A percentile compares a stretch with the other conserved stretches of the same genome.
phyloP scores from a whole-genome alignment of 345 rosid genomes.

The Euphorbia tirucalli region DNA sequence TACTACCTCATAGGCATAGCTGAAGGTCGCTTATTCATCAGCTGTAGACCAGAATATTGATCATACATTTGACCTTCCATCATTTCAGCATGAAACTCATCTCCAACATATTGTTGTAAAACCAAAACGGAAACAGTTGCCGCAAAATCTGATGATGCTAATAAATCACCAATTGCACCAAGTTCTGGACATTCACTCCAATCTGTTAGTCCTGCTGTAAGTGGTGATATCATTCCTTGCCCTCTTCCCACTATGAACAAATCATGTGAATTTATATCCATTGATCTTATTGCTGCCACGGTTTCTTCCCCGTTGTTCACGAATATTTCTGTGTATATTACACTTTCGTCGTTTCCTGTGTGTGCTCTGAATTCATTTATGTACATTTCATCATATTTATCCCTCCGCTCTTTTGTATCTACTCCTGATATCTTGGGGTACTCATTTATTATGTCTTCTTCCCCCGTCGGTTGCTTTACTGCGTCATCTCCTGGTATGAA shows the following conservation, averaged over 20 bases:
- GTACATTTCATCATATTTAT: constrained; percentile 57
- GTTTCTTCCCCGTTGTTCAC: constrained; percentile 86
- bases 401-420: constrained; percentile 31
- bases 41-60: not conserved
- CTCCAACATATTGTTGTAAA: constrained; percentile 64
- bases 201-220: constrained; percentile 87
- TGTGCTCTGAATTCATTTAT: constrained; percentile 50
- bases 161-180: constrained; percentile 87
- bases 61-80: not conserved
- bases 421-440: constrained; percentile 19
- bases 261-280: constrained; percentile 64
- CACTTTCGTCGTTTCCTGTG: constrained; percentile 41
- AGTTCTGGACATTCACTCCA: constrained; percentile 99
- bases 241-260: constrained; percentile 91
- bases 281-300: constrained; percentile 60
- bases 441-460: constrained; percentile 6
- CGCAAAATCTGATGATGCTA: constrained; percentile 91
- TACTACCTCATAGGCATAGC: not conserved
- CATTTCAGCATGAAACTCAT: constrained; percentile 30
- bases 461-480: too few relatives aligned
- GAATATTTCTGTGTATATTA: constrained; percentile 46
- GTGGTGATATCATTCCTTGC: constrained; percentile 63
- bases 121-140: constrained; percentile 78
- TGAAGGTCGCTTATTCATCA: constrained; percentile 6
- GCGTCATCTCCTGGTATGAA: constrained; percentile 51